Base-by-base conservation (phyloP, 1,284 basidiomycete genomes). In the Erythrobasidium hasegawianum region DNA sequence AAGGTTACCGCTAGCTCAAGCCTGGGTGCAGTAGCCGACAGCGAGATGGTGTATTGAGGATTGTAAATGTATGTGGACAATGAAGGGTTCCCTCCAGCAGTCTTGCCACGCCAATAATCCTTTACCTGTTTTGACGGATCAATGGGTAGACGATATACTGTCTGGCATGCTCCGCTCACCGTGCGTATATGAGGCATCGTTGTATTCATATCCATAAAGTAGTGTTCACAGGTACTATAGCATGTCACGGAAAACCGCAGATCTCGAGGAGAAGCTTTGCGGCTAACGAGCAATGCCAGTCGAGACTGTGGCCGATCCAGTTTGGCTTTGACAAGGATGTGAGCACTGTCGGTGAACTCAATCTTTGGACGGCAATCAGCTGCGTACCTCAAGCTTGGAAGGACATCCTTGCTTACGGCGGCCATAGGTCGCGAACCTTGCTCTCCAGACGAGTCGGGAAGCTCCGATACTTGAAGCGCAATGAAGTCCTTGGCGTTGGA, bases 11-110 rank as follows among this genome's bases (percentile, higher is more conserved):
- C 16, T 4, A 47, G 43, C 43, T n/a, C 16, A 33, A 33, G 33
- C 43, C 7, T 24, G 16, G 43, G 43, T 16, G 47, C 14, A n/a
- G 22, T 14, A 9, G 13, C 16, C 9, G 58, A 26, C 9, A 61
- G 24, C 1, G 27, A 38, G 29, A 68, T 41, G 13, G 45, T 13
- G 27, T 49, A 68, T 39, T 68, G 66, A 26, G 66, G 66, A 52
- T 68, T 68, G n/a, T 61, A 27, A 18, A 61, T 50, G 41, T 49
- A 68, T 20, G 50, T 55, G 18, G 50, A 22, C 7, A 33, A 38
- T 14, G 40, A 49, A 14, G 58, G 59, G 40, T 62, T 68, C 2
- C 66, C 66, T 1, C 66, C 66, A 11, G 66, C 50, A 29, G 52
- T 61, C 18, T 22, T 38, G 20, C 27, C 49, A 9, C 22, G 18